Conservation (phyloP, 2,329 filamentous ascomycete genomes). For the Neonectria punicea region DNA sequence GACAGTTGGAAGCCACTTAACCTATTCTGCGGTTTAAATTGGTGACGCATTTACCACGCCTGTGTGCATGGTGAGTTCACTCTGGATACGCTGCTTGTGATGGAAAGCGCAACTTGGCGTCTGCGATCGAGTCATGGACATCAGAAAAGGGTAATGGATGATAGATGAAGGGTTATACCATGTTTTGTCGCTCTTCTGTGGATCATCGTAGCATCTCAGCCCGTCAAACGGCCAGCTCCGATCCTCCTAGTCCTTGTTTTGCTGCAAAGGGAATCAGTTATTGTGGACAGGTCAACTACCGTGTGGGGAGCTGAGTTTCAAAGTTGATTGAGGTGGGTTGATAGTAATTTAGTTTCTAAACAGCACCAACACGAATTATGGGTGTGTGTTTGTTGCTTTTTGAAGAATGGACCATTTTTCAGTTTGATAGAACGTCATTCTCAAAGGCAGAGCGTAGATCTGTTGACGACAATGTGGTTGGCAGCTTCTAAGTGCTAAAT, state of each 20-base stretch:
- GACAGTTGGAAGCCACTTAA: too few species aligned
- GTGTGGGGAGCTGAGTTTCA: constrained; percentile 4
- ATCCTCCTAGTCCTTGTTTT: constrained; percentile 1
- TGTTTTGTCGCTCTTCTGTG: not conserved
- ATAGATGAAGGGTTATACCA: not conserved
- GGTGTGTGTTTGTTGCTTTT: not conserved
- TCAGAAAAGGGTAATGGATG: not conserved
- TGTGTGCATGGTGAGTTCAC: not conserved
- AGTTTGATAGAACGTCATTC: not conserved
- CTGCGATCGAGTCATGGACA: not conserved
- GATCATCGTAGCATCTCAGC: not conserved
- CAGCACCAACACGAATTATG: not conserved
- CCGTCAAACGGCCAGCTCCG: not conserved
- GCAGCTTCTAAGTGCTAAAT: not conserved
- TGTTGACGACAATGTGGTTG: not conserved
- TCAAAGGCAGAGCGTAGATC: not conserved
- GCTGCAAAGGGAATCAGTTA: not conserved
- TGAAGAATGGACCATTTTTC: not conserved
- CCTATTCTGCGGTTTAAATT: not conserved
- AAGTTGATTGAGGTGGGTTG: not conserved
- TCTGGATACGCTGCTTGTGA: not conserved
- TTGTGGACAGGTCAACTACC: not conserved
- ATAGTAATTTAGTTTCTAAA: not conserved
- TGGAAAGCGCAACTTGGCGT: not conserved
- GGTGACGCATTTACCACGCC: not conserved